Conservation (phyloP, 208 protist species). For the Phytomonas serpens region DNA sequence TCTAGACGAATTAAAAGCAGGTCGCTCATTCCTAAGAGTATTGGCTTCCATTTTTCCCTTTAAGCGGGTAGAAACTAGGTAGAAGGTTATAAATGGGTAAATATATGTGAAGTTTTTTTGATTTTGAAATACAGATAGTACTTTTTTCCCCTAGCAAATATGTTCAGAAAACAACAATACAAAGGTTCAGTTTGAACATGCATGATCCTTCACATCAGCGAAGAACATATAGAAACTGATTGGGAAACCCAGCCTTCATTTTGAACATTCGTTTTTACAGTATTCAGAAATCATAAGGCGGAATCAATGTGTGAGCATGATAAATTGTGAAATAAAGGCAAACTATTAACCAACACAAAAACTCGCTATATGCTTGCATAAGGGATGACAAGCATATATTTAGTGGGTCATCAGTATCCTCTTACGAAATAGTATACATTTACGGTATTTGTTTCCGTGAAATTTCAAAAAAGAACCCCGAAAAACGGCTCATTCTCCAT, state of each 20-base stretch:
- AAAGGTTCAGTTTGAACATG: not conserved
- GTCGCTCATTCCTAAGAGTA: not conserved
- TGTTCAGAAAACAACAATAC: not conserved
- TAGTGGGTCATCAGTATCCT: not conserved
- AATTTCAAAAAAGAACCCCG: not conserved
- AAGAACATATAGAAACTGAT: not conserved
- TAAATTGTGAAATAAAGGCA: not conserved
- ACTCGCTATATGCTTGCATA: not conserved
- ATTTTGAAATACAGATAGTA: not conserved
- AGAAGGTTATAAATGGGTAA: not conserved
- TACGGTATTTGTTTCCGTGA: not conserved
- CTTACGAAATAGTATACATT: not conserved
- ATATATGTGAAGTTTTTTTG: not conserved
- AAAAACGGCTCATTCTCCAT: not conserved
- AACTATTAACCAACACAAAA: not conserved
- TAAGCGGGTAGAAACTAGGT: not conserved
- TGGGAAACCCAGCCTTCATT: not conserved
- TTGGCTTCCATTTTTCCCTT: not conserved
- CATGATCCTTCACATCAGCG: not conserved
- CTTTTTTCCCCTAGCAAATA: not conserved
- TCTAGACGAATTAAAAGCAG: not conserved
- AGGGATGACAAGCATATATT: not conserved
- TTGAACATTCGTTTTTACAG: not conserved
- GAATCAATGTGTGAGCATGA: not conserved
- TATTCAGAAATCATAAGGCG: not conserved